These are phyloP conservation scores for Leccinum truebloodii DNA, from an alignment of 768 basidiomycete species.

Conservation along the genomic window DNA sequence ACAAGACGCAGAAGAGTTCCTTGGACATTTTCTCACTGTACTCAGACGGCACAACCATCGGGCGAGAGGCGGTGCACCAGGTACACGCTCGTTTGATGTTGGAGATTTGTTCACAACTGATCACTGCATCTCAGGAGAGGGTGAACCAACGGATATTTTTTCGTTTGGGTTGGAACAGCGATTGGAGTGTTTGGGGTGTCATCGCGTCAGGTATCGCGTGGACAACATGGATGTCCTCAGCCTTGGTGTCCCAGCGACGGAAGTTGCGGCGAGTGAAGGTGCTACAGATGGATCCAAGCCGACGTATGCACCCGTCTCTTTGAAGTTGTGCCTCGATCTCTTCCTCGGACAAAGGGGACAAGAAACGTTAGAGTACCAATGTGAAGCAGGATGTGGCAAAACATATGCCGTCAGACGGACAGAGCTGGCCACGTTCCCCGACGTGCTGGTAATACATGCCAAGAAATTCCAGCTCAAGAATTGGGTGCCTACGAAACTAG, in stretches of 20 bases:
- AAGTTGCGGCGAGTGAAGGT: constrained; percentile 11
- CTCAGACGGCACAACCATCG: constrained; percentile 68
- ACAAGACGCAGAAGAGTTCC: constrained; percentile 96
- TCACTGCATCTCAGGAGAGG: constrained; percentile 3
- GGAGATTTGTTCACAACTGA: not conserved
- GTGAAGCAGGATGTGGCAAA: constrained; percentile 68
- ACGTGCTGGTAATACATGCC: constrained; percentile 85
- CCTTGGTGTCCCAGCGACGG: constrained; percentile 72
- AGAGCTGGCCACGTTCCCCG: constrained; percentile 83
- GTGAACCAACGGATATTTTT: constrained; percentile 76
- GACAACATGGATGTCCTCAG: constrained; percentile 79
- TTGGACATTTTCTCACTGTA: constrained; percentile 74
- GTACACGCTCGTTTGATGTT: constrained; percentile 15
- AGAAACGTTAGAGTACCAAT: constrained; percentile 79
- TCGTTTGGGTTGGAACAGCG: constrained; percentile 85
- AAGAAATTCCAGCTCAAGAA: constrained; percentile 94
- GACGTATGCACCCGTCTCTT: constrained; percentile 59
- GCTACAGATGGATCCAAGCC: constrained; percentile 40
- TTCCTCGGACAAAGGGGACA: constrained; percentile 44
- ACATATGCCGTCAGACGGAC: constrained; percentile 71
- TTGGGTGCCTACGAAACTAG: constrained; percentile 96
- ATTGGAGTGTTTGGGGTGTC: constrained; percentile 78
- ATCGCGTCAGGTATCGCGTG: constrained; percentile 77
- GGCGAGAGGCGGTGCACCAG: constrained; percentile 37
- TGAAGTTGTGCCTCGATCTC: constrained; percentile 62